Base-by-base conservation (phyloP, 2,329 filamentous ascomycete species). In the Coleophoma crateriformis region DNA sequence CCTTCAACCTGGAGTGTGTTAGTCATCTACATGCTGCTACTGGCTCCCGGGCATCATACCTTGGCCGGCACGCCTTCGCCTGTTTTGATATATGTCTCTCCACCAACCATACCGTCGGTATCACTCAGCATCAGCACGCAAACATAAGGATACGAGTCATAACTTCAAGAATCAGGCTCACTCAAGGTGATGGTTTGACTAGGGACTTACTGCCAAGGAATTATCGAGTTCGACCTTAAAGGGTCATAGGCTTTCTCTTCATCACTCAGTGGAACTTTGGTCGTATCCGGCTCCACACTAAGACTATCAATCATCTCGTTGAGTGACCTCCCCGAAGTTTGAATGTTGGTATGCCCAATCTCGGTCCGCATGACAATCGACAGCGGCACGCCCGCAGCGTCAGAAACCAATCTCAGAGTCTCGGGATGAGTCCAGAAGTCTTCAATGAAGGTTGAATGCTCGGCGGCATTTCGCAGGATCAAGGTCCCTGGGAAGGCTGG, bases 71-170 rank as follows among this genome's bases (percentile, higher is more conserved):
- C 59, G 1, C 68, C 67, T 22, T 56, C 72, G 2, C 68, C 72
- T 12, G 72, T 85, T 49, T 74, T 82, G 34, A 71, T 69, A 17
- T 76, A 81, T 6, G 76, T 87, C 50, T 77, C 81, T 49, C 71
- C 72, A 19, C 71, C 72, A 33, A 63, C 56, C 72, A 74, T 74
- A 38, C 63, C 56, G 7, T 61, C 61, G 19, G 66, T 63, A 50
- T 74, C 71, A 33, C 64, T 68, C 27, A 74, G 58, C 72, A 73
- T 75, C 1, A 70, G 58, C 13, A 75, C 71, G 50, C 71, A 73
- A 14, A 74, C 71, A 47, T 71, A 73, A 2, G 72, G 71, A 52
- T 69, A 70, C 33, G 64, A 68, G 54, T 75, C 72, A 49, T 65
- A 65, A 33, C 48, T 50, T 42, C 3, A 5, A 32, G 7, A 41